A percentile compares a stretch with the other conserved stretches of the same genome.
These are phyloP conservation scores for Spergularia bocconei DNA, from an alignment of 148 eudicot species.

Conservation along the genomic window DNA sequence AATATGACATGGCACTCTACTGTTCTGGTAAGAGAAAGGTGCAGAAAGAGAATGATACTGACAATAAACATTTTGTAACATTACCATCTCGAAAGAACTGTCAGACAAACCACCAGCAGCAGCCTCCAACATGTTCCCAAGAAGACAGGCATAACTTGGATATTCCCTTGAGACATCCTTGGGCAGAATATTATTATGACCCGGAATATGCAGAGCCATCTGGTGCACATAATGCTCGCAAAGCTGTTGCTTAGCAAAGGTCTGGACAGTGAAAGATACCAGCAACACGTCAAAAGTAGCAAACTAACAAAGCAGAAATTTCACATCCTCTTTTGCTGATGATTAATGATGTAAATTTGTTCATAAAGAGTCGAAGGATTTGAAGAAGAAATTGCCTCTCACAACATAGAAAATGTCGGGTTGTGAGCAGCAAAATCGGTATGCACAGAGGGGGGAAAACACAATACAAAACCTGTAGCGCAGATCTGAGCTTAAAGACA, in stretches of 20 bases:
- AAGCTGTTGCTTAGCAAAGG: constrained; percentile 49
- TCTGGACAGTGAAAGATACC: constrained; percentile 37
- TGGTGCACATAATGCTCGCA: constrained; percentile 71
- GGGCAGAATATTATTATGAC: constrained; percentile 56
- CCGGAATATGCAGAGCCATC: constrained; percentile 58
- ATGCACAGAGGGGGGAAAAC: not conserved
- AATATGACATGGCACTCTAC: not conserved
- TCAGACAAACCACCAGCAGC: constrained; percentile 58
- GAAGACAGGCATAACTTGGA: constrained; percentile 95
- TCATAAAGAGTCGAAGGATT: not conserved
- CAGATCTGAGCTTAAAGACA: not conserved
- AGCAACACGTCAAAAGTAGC: constrained; percentile 9
- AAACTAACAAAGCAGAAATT: constrained; percentile 2
- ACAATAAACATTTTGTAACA: constrained; percentile 16
- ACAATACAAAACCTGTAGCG: not conserved
- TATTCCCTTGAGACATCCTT: constrained; percentile 63
- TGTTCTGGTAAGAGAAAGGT: not conserved
- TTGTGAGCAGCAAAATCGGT: constrained; percentile 5
- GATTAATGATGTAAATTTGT: not conserved
- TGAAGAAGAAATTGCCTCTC: not conserved
- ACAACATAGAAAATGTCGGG: not conserved
- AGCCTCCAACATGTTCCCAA: constrained; percentile 79
- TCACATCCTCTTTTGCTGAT: not conserved
- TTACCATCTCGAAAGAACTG: constrained; percentile 71
- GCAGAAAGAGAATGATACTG: not conserved